Base-by-base conservation (phyloP, 2,329 filamentous ascomycete genomes). In the Aspergillus tubingensis region DNA sequence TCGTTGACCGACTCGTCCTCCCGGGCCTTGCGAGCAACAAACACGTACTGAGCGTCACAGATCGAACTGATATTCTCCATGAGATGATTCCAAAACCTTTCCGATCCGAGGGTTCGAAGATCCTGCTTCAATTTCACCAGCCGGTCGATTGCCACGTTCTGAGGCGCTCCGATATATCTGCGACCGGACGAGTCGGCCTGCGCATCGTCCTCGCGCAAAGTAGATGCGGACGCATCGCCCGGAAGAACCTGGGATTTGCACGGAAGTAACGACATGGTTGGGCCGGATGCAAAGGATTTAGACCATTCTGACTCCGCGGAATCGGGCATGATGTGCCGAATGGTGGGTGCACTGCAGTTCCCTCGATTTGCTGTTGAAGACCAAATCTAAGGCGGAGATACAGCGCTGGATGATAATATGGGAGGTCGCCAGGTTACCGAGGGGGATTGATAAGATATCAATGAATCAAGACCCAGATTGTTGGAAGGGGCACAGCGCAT, bases 31-130 rank as follows among this genome's bases (percentile, higher is more conserved):
- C 89, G 89, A 49, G 87, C 85, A 43, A 90, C 85, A 68, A 91
- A 91, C 23, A 82, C 84, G 76, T 87, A 89, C 71, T 91, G 88
- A 8, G 88, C 83, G 61, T 85, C 83, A 60, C 84, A 80, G 38
- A 91, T 84, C 50, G 80, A 79, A 49, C 88, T 85, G 68, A 91
- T 79, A 47, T 85, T 86, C 69, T 88, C 83, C 76, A 89, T 85
- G 59, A 90, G 76, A 21, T 83, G 76, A 48, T 77, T 78, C 88
- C 88, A 91, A 74, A 91, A 90, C 53, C 83, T 79, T 61, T 87
- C 82, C 2, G 80, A 82, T 54, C 83, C 80, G 53, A 84, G 77
- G 19, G 76, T 76, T 54, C 81, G 79, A 17, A 91, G 75, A 17
- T 76, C 75, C 54, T 77, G 73, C 73, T 91, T 91, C 59, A 91